Base-by-base conservation (phyloP, 805 yeast species). In the Starmerella khaoyaiensis region DNA sequence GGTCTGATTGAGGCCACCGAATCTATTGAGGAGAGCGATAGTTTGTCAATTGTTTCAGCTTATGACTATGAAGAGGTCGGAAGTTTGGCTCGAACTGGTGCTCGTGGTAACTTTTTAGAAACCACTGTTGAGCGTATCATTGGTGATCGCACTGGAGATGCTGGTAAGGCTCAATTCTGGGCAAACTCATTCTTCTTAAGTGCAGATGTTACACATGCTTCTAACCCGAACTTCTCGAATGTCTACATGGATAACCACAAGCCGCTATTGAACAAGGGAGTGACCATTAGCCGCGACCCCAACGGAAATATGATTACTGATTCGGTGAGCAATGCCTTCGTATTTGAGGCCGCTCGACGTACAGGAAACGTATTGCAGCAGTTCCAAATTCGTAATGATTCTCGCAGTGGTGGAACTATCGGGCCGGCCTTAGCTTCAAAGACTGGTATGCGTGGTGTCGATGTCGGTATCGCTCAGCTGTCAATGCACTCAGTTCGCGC, bases 401-500 rank as follows among this genome's bases (percentile, higher is more conserved):
- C 80, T 12, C 71, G 90, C 54, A 76, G 84, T 1, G 94, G 94
- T 22, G 93, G 93, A 27, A 81, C 94, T 20, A 80, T 83, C 53
- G 94, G 94, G 0, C 94, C 76, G 55, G 52, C 63, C 44, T 50
- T 63, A 5, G 47, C 59, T 12, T 39, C 58, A 5, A 51, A 51
- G 27, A 50, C 56, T 52, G 71, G 71, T 11, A 41, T 59, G 21
- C 48, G 59, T 52, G 77, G 87, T 30, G 71, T 79, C 39, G 94
- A 81, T 51, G 58, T 80, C 41, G 94, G 94, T 39, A 76, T 81
- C 48, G 74, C 93, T 2, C 93, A 81, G 59, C 64, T 79, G 49
- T 71, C 87, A 2, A 81, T 81, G 94, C 94, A 81, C 59, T 75
- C 83, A 28, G 77, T 81, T 48, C 69, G 93, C 51, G 93, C 90